phyloP scores from a whole-genome alignment of 164 flowering plant species.

The Saururus chinensis region DNA sequence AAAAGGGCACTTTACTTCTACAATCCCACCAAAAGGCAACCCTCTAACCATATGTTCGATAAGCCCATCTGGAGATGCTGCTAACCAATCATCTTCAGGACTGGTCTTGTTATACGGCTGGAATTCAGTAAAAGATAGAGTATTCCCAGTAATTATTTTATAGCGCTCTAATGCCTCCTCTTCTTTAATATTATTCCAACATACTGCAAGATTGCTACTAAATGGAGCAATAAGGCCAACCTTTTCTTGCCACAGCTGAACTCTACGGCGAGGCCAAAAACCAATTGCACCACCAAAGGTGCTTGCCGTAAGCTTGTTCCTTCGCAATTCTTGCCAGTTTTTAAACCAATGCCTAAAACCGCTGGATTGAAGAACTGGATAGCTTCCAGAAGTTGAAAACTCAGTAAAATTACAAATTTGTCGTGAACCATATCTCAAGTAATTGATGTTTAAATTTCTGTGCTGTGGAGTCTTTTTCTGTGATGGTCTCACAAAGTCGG shows the following conservation, averaged over 20 bases:
- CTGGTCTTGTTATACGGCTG: slow-evolving; percentile 27
- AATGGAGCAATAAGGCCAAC: slow-evolving; percentile 46
- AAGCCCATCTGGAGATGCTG: slow-evolving; percentile 62
- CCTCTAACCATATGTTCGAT: slow-evolving; percentile 24
- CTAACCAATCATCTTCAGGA: slow-evolving; percentile 44
- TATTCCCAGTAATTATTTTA: slow-evolving; percentile 43
- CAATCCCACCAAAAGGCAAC: slow-evolving; percentile 37
- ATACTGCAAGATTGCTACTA: slow-evolving; percentile 40
- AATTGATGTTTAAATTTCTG: not conserved
- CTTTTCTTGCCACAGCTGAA: slow-evolving; percentile 63
- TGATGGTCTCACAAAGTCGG: not conserved
- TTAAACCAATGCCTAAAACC: slow-evolving; percentile 51
- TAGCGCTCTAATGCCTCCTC: slow-evolving; percentile 56
- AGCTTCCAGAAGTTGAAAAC: slow-evolving; percentile 6
- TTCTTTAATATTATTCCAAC: slow-evolving; percentile 53
- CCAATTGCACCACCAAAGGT: slow-evolving; percentile 60
- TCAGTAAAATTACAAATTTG: slow-evolving; percentile 4
- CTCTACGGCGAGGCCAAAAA: slow-evolving; percentile 44
- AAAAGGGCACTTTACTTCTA: slow-evolving; percentile 61
- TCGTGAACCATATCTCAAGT: not conserved
- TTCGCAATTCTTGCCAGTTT: slow-evolving; percentile 54
- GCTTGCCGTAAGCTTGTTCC: slow-evolving; percentile 56
- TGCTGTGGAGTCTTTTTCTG: not conserved
- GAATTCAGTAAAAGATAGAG: slow-evolving; percentile 32
- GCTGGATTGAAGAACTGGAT: slow-evolving; percentile 23